phyloP scores from a whole-genome alignment of 1,284 basidiomycete species.

The Anthracocystis walkeri region DNA sequence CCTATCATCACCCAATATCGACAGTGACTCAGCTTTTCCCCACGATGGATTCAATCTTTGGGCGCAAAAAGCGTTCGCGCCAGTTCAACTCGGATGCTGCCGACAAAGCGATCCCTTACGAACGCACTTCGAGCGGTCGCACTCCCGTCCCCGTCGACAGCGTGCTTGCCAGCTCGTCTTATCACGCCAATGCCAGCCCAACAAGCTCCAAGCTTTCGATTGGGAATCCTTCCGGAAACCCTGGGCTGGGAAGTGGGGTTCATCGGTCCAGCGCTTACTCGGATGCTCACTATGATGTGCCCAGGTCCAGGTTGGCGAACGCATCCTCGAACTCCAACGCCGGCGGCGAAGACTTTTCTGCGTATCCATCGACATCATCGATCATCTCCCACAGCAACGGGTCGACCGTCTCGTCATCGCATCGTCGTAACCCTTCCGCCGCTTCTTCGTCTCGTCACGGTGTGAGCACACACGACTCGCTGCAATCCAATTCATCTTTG shows the following conservation, averaged over 20 bases:
- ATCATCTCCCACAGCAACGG: conserved; percentile 40
- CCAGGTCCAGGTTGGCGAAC: conserved; percentile 18
- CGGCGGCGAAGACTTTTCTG: conserved; percentile 20
- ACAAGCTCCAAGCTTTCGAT: conserved; percentile 44
- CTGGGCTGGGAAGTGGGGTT: conserved; percentile 35
- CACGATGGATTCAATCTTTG: conserved; percentile 55
- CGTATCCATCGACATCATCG: conserved; percentile 30
- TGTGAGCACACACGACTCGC: conserved; percentile 38
- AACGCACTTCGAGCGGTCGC: conserved; percentile 46
- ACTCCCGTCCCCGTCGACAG: conserved; percentile 40
- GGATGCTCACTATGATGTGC: conserved; percentile 20
- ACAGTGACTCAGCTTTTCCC: not conserved
- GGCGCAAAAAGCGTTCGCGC: conserved; percentile 56
- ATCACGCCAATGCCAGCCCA: conserved; percentile 16
- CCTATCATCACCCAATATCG: not conserved
- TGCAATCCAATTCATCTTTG: conserved; percentile 32
- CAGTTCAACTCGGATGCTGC: conserved; percentile 53
- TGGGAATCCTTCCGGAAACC: conserved; percentile 46
- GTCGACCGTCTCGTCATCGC: conserved; percentile 37
- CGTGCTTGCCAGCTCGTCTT: conserved; percentile 22
- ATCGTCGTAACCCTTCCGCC: conserved; percentile 37
- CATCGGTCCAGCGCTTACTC: conserved; percentile 45
- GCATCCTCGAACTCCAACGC: conserved; percentile 11
- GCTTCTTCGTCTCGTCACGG: conserved; percentile 39
- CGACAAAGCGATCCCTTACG: conserved; percentile 56